Conservation (phyloP, 768 basidiomycete genomes). For the Phaeotremella fagi region DNA sequence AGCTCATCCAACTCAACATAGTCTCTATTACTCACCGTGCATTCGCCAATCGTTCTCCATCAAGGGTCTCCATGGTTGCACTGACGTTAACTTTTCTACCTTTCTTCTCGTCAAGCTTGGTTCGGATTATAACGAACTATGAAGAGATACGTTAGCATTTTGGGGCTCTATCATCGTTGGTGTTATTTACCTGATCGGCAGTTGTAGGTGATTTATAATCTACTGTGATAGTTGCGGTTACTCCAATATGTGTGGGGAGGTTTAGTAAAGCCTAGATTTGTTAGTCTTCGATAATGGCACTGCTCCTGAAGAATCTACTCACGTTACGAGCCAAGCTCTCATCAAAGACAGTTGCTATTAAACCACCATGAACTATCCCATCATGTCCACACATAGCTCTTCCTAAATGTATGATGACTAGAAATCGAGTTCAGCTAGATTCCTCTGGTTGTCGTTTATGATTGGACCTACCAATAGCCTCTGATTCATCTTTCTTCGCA, state of each 20-base stretch:
- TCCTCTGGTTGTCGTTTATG: slow-evolving; percentile 69
- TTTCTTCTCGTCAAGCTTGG: slow-evolving; percentile 60
- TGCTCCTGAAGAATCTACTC: slow-evolving; percentile 34
- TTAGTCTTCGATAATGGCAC: not conserved
- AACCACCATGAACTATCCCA: slow-evolving; percentile 88
- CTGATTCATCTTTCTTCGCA: slow-evolving; percentile 67
- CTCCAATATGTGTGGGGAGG: slow-evolving; percentile 82
- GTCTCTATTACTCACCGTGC: slow-evolving; percentile 60
- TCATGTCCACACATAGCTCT: slow-evolving; percentile 79
- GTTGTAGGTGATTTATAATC: slow-evolving; percentile 81
- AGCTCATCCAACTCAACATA: not conserved
- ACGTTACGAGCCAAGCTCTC: slow-evolving; percentile 75
- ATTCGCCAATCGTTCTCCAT: slow-evolving; percentile 77
- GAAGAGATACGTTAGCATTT: not conserved
- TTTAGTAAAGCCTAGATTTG: slow-evolving; percentile 68
- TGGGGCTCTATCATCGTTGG: not conserved
- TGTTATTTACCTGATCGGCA: slow-evolving; percentile 67
- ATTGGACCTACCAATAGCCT: slow-evolving; percentile 53
- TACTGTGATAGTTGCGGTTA: slow-evolving; percentile 78
- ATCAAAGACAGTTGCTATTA: slow-evolving; percentile 84
- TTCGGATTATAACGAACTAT: slow-evolving; percentile 79
- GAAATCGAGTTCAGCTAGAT: slow-evolving; percentile 34
- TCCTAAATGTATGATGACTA: slow-evolving; percentile 72
- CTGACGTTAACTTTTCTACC: slow-evolving; percentile 73
- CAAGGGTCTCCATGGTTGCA: slow-evolving; percentile 69